phyloP scores from a whole-genome alignment of 2,329 filamentous ascomycete species.

The Acrocalymma vagum region DNA sequence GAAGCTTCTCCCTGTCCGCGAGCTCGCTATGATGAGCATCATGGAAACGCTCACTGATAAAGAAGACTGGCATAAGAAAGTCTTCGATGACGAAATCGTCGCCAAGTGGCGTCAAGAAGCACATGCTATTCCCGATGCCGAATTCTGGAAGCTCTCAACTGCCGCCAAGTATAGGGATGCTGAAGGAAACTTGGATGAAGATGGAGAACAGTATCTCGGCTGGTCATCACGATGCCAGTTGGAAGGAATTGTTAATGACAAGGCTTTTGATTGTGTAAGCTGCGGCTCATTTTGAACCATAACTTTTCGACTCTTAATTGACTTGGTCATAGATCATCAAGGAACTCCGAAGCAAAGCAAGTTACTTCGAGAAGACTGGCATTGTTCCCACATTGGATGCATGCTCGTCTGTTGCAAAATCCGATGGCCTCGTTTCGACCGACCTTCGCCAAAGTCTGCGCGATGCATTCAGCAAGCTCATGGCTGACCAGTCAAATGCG shows the following conservation, averaged over 20 bases:
- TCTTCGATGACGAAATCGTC: constrained; percentile 34
- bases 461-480: constrained; percentile 56
- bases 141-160: constrained; percentile 10
- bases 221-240: constrained; percentile 1
- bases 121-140: constrained; percentile 8
- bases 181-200: background rate
- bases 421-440: constrained; percentile 56
- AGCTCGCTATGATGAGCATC: constrained; percentile 42
- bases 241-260: constrained; percentile 21
- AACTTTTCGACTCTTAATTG: background rate
- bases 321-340: constrained; percentile 25
- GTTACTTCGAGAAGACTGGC: constrained; percentile 50
- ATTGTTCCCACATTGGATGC: constrained; percentile 58
- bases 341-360: constrained; percentile 62
- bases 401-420: constrained; percentile 59
- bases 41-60: constrained; percentile 49
- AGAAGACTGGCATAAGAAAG: constrained; percentile 46
- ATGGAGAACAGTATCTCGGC: background rate
- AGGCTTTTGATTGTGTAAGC: constrained; percentile 24
- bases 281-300: too few species aligned
- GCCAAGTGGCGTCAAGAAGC: constrained; percentile 14
- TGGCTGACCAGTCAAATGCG: constrained; percentile 49
- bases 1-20: constrained; percentile 38
- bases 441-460: constrained; percentile 54
- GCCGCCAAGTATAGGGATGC: constrained; percentile 5